Conservation (phyloP, 2,329 filamentous ascomycete genomes). For the Mycocentrospora acerina region DNA sequence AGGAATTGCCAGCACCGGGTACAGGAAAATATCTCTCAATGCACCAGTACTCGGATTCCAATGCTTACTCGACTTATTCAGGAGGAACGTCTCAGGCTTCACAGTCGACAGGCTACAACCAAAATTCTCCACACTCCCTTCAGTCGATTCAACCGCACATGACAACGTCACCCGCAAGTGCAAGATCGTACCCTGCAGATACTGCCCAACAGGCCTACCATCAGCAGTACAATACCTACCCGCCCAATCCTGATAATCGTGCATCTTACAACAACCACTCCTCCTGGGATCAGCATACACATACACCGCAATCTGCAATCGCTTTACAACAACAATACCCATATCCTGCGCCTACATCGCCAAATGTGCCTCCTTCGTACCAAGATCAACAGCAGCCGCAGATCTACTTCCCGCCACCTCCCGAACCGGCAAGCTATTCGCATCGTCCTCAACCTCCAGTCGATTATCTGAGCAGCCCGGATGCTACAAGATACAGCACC, state of each 20-base stretch:
- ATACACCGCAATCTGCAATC: constrained; percentile 17
- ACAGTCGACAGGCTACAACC: constrained; percentile 20
- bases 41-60: constrained; percentile 21
- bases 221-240: constrained; percentile 14
- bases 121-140: constrained; percentile 16
- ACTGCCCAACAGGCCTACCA: constrained; percentile 13
- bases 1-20: constrained; percentile 31
- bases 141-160: constrained; percentile 21
- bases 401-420: constrained; percentile 32
- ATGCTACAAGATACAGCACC: constrained; percentile 20
- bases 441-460: constrained; percentile 15
- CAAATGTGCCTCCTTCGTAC: constrained; percentile 11
- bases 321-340: constrained; percentile 24
- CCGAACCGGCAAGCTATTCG: constrained; percentile 15
- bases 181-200: background rate
- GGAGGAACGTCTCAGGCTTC: constrained; percentile 6
- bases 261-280: constrained; percentile 16
- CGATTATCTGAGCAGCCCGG: constrained; percentile 16
- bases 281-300: constrained; percentile 22
- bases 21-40: constrained; percentile 31
- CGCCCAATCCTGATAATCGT: constrained; percentile 13
- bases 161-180: constrained; percentile 15
- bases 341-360: constrained; percentile 24
- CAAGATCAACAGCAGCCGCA: constrained; percentile 19
- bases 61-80: constrained; percentile 13